Base-by-base conservation (phyloP, 2,329 filamentous ascomycete genomes). In the Canariomyces notabilis region DNA sequence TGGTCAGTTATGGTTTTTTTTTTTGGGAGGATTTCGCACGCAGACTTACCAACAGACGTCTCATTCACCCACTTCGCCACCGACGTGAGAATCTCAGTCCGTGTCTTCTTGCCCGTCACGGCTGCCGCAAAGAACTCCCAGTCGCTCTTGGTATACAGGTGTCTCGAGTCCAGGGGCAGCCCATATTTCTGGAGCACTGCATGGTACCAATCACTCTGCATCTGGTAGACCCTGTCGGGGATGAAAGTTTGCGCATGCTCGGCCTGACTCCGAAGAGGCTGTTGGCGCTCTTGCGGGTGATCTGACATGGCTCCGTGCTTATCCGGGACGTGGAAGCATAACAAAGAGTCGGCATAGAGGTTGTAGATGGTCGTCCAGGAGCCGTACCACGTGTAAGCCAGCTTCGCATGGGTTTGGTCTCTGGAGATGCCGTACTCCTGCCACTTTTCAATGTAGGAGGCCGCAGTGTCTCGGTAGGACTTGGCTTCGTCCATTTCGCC, bases 81-180 rank as follows among this genome's bases (percentile, higher is more conserved):
- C 15, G 80, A 77, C 49, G 87, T 75, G 29, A 93, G 68, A 41
- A 94, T 89, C 61, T 85, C 79, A 2, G 75, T 73, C 44, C 88
- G 76, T 1, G 85, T 85, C 48, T 74, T 68, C 61, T 78, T 77
- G 56, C 80, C 82, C 4, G 87, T 79, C 5, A 94, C 84, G 2
- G 88, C 86, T 37, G 89, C 88, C 0, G 87, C 86, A 64, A 93
- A 90, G 63, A 94, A 89, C 58, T 93, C 84, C 89, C 89, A 95
- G 67, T 95, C 89, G 22, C 84, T 89, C 68, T 95, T 95, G 26
- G 87, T 85, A 65, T 93, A 93, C 3, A 91, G 65, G 64, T 93
- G 87, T 35, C 89, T 79, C 55, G 79, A 85, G 65, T 95, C 89
- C 6, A 95, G 76, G 0, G 89, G 88, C 3, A 95, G 69, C 1